Base-by-base conservation (phyloP, 163 green algal genomes). In the Scenedesmus sp. region DNA sequence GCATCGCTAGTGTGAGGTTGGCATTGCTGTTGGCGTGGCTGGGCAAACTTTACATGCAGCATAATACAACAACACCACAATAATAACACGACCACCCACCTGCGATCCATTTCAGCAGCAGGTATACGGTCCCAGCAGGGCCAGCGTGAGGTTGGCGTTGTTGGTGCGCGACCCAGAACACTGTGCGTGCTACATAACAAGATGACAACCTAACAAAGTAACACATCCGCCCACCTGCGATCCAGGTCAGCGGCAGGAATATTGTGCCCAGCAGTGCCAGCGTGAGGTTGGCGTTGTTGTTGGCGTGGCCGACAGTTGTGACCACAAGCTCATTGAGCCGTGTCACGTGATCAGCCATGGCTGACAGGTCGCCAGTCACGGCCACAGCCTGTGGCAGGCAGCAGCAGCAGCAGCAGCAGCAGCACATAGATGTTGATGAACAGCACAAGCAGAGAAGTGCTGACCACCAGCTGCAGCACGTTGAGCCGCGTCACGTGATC, bases 241-340 rank as follows among this genome's bases (percentile, higher is more conserved):
- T 92, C 52, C 67, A 92, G 10, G 88, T 92, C 9, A 92, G 88
- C 4, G 88, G 88, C 59, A 92, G 88, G 64, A 92, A 92, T 3
- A 92, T 16, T 4, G 77, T 92, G 3, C 81, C 81, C 56, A 92
- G 59, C 20, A 92, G 34, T 2, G 88, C 82, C 60, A 92, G 82
- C 8, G 81, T 84, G n/a, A 84, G 52, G 88, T 92, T 92, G 23
- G 77, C 77, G 15, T 88, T 70, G n/a, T 88, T 46, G 60, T 92
- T 92, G 46, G 20, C 55, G 52, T 89, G 81, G 59, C 52, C 20
- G 12, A 92, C 81, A 4, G 56, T 76, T 2, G 67, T 84, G 9
- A 92, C 59, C 57, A 92, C 88, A 26, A 88, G 79, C 9, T 64
- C 79, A 26, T 20, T 64, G 12, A 92, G 79, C 46, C n/a, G 59